These are phyloP conservation scores for Hypoxylon sp. DNA, from an alignment of 2,329 filamentous ascomycete genomes.

Conservation along the genomic window DNA sequence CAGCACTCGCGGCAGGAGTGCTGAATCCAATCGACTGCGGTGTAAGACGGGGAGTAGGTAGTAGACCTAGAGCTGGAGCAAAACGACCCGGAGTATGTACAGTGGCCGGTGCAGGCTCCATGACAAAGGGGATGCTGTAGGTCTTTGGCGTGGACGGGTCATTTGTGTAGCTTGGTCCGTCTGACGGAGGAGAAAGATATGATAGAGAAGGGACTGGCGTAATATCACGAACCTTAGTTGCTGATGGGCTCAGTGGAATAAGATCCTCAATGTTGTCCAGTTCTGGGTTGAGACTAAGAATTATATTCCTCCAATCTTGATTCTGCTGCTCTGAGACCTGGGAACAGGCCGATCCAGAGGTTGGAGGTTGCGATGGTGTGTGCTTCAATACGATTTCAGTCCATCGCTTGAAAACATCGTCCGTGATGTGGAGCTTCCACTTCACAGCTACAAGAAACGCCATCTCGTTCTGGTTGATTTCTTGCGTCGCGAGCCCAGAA, in stretches of 20 bases:
- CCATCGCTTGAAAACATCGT: constrained; percentile 91
- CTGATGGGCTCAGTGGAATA: constrained; percentile 55
- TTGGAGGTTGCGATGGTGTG: constrained; percentile 75
- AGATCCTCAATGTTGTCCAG: constrained; percentile 72
- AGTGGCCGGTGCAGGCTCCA: constrained; percentile 65
- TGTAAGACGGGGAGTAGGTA: constrained; percentile 72
- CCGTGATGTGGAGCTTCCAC: constrained; percentile 95
- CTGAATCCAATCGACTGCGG: constrained; percentile 69
- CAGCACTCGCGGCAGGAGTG: constrained; percentile 72
- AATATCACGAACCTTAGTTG: constrained; percentile 55
- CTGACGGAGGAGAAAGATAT: constrained; percentile 61
- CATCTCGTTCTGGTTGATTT: constrained; percentile 98
- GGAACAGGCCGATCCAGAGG: constrained; percentile 64
- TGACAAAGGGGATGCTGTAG: constrained; percentile 59
- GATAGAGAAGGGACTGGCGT: constrained; percentile 60
- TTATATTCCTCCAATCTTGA: constrained; percentile 71
- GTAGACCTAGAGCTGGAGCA: constrained; percentile 67
- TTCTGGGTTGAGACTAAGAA: constrained; percentile 69
- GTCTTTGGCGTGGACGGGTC: constrained; percentile 60
- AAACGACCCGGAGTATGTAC: constrained; percentile 63
- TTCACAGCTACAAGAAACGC: constrained; percentile 90
- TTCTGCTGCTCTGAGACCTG: constrained; percentile 62
- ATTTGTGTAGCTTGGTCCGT: constrained; percentile 57
- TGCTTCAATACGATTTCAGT: constrained; percentile 91
- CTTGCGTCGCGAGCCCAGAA: constrained; percentile 90